These are phyloP conservation scores for Stagonosporopsis cucurbitacearum DNA, from an alignment of 2,329 filamentous ascomycete genomes.

Conservation along the genomic window DNA sequence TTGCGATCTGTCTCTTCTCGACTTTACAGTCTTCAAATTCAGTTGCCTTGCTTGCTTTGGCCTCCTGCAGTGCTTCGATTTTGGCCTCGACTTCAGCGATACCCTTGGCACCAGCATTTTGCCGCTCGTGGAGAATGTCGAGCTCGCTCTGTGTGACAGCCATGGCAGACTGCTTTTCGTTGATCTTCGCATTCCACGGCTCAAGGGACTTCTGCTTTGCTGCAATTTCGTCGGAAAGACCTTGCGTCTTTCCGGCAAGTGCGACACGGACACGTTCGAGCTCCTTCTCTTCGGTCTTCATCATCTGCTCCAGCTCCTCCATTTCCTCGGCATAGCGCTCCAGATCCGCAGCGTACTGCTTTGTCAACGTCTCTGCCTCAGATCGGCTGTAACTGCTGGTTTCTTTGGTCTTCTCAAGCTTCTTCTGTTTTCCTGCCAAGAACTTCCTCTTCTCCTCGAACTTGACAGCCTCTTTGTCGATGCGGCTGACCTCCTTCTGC, in stretches of 20 bases:
- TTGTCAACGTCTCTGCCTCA: conserved; percentile 78
- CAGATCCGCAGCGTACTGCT: conserved; percentile 79
- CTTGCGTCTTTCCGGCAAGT: conserved; percentile 94
- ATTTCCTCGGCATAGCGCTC: conserved; percentile 78
- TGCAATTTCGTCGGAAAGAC: conserved; percentile 89
- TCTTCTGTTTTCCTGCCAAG: conserved; percentile 86
- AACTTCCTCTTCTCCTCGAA: conserved; percentile 99
- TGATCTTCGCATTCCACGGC: conserved; percentile 97
- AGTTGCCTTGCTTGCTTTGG: conserved; percentile 70
- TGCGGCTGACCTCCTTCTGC: conserved; percentile 85
- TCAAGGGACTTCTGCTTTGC: conserved; percentile 92
- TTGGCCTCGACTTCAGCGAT: conserved; percentile 84
- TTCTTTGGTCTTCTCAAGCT: conserved; percentile 85
- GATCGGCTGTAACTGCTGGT: conserved; percentile 75
- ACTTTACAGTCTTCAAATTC: conserved; percentile 79
- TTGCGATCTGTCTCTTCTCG: conserved; percentile 74
- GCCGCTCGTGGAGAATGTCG: conserved; percentile 86
- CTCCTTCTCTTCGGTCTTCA: conserved; percentile 81
- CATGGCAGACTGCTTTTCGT: conserved; percentile 91
- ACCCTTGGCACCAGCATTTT: conserved; percentile 83
- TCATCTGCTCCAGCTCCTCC: conserved; percentile 73
- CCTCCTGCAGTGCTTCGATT: conserved; percentile 73
- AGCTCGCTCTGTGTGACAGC: conserved; percentile 95
- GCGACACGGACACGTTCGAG: conserved; percentile 82
- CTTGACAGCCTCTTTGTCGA: conserved; percentile 96